phyloP scores from a whole-genome alignment of 768 basidiomycete genomes.

The Lactarius trivialis region DNA sequence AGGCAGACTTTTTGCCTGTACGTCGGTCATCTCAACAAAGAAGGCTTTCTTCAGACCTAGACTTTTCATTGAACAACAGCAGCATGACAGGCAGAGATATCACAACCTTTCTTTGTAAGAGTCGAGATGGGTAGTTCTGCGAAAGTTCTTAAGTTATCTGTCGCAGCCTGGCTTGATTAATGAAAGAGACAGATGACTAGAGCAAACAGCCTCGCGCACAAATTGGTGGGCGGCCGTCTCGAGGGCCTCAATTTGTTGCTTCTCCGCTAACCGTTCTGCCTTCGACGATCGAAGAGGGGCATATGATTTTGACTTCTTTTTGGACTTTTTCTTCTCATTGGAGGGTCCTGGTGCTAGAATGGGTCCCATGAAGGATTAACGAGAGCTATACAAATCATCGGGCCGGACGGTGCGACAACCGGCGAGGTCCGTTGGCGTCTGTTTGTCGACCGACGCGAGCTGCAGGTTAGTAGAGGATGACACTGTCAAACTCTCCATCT shows the following conservation, averaged over 20 bases:
- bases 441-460: background rate
- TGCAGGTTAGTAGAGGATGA: background rate
- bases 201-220: conserved; percentile 11
- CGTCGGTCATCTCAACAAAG: conserved; percentile 83
- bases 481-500: conserved; percentile 1
- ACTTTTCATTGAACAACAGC: background rate
- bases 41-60: conserved; percentile 81
- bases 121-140: conserved; percentile 21
- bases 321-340: conserved; percentile 4
- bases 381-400: background rate
- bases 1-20: conserved; percentile 56
- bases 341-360: conserved; percentile 6
- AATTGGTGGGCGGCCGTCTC: conserved; percentile 17
- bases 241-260: conserved; percentile 19
- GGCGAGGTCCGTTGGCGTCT: background rate
- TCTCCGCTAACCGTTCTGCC: conserved; percentile 19
- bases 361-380: conserved; percentile 12
- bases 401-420: background rate
- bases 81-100: background rate
- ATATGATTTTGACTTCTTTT: conserved; percentile 7
- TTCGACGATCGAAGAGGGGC: conserved; percentile 10
- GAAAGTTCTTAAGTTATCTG: conserved; percentile 17
- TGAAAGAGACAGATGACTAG: background rate
- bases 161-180: conserved; percentile 12
- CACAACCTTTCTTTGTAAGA: conserved; percentile 22